These are phyloP conservation scores for Malbranchea zuffiana DNA, from an alignment of 2,329 filamentous ascomycete species.

Conservation along the genomic window DNA sequence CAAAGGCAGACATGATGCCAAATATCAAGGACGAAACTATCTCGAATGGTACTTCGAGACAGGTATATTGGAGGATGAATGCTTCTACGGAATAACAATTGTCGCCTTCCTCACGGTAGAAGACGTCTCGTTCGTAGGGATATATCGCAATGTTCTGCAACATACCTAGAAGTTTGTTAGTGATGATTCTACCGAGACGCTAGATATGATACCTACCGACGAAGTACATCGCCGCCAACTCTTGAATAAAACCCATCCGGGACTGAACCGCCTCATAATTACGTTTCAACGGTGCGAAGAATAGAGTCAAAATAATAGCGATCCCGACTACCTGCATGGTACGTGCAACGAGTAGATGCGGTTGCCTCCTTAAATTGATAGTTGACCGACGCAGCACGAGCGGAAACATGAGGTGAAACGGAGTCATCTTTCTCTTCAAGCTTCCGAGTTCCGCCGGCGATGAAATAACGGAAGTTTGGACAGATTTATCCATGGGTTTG, in stretches of 20 bases:
- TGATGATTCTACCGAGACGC: not conserved
- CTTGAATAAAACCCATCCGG: conserved; percentile 61
- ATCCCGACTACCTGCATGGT: conserved; percentile 57
- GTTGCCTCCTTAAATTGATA: conserved; percentile 59
- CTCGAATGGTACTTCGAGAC: conserved; percentile 63
- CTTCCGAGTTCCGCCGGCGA: conserved; percentile 63
- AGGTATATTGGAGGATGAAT: conserved; percentile 59
- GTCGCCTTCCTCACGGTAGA: conserved; percentile 66
- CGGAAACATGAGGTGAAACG: conserved; percentile 53
- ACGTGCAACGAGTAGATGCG: conserved; percentile 52
- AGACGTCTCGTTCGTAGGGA: conserved; percentile 60
- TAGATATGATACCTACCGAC: conserved; percentile 21
- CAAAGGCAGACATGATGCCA: conserved; percentile 52
- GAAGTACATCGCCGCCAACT: conserved; percentile 49
- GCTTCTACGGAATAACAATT: conserved; percentile 59
- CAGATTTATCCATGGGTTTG: conserved; percentile 15
- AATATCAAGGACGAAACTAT: conserved; percentile 55
- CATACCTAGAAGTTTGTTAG: conserved; percentile 45
- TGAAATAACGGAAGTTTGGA: conserved; percentile 39
- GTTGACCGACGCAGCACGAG: conserved; percentile 56
- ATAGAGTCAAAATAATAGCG: conserved; percentile 52
- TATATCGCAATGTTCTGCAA: conserved; percentile 68
- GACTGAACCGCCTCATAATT: conserved; percentile 63
- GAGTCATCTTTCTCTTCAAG: conserved; percentile 52
- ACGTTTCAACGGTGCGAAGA: conserved; percentile 60